These are phyloP conservation scores for Oryza rufipogon DNA, from an alignment of 176 grass and related monocot species.

Conservation along the genomic window DNA sequence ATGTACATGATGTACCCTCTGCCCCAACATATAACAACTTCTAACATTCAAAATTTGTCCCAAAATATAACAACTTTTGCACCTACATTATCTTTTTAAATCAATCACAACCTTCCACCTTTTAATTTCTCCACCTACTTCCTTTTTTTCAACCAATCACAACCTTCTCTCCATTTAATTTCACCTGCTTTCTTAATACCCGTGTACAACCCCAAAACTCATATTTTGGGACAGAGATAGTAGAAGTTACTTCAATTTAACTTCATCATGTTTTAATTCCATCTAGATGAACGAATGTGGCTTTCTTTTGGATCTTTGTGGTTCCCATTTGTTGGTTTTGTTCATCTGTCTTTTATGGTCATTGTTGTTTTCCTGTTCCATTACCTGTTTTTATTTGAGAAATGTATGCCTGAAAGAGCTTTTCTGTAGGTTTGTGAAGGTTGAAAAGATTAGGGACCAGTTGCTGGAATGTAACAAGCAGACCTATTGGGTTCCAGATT, in stretches of 20 bases:
- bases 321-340: constrained; percentile 14
- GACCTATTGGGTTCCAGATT: constrained; percentile 97
- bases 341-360: constrained; percentile 15
- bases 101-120: no score
- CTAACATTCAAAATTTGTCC: no score
- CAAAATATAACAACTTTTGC: no score
- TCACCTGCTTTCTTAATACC: no score
- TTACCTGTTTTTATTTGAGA: constrained; percentile 31
- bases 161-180: no score
- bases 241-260: constrained; percentile 19
- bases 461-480: constrained; percentile 94
- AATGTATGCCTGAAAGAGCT: constrained; percentile 43
- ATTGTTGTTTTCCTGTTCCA: constrained; percentile 1
- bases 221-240: no score
- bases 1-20: neutral
- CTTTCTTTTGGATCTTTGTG: constrained; percentile 25
- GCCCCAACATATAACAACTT: no score
- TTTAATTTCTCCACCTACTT: no score
- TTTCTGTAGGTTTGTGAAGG: constrained; percentile 87
- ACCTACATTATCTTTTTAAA: no score
- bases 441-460: constrained; percentile 94
- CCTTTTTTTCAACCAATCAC: no score
- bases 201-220: no score
- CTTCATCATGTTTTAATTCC: constrained; percentile 16
- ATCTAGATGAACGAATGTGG: neutral